Evolutionary conservation across 2,329 filamentous ascomycete species (phyloP).

Genomic region (Neoascochyta sp.): DNA sequence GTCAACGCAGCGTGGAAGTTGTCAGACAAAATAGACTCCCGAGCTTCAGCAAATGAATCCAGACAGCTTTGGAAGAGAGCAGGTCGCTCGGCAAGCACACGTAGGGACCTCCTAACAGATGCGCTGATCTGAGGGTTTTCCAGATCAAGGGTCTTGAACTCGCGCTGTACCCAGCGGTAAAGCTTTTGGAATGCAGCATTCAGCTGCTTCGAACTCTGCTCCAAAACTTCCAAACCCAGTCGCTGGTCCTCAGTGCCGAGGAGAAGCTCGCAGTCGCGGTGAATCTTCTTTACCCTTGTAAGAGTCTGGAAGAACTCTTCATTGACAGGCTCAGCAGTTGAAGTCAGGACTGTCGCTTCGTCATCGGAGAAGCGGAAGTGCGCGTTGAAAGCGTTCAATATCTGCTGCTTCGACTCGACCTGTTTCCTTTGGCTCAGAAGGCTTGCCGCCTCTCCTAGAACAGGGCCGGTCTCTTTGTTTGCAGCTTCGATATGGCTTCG

Average conservation of each 20-base stretch:
- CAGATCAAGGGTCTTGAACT: slow-evolving; percentile 87
- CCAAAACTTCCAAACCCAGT: slow-evolving; percentile 84
- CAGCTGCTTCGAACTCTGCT: slow-evolving; percentile 79
- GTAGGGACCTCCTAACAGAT: slow-evolving; percentile 76
- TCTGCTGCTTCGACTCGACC: slow-evolving; percentile 72
- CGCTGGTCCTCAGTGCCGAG: slow-evolving; percentile 87
- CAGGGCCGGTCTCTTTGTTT: slow-evolving; percentile 67
- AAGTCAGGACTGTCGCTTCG: slow-evolving; percentile 71
- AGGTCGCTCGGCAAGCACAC: slow-evolving; percentile 84
- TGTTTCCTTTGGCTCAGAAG: slow-evolving; percentile 70
- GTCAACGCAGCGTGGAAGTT: slow-evolving; percentile 86
- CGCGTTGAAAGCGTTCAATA: slow-evolving; percentile 71
- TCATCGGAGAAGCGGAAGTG: slow-evolving; percentile 84
- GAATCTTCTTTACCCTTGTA: slow-evolving; percentile 77
- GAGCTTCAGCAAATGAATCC: slow-evolving; percentile 85
- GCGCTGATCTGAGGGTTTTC: slow-evolving; percentile 91
- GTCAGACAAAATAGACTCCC: slow-evolving; percentile 82
- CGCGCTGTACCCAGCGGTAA: slow-evolving; percentile 89
- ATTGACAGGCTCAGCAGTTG: slow-evolving; percentile 76
- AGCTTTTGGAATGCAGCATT: slow-evolving; percentile 92
- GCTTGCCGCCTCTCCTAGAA: slow-evolving; percentile 71
- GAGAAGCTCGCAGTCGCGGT: slow-evolving; percentile 81
- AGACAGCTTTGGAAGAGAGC: slow-evolving; percentile 90
- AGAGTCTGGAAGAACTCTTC: slow-evolving; percentile 79
- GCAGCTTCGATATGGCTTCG: slow-evolving; percentile 72